phyloP scores from a whole-genome alignment of 2,329 filamentous ascomycete genomes.

The Colletotrichum sp. region DNA sequence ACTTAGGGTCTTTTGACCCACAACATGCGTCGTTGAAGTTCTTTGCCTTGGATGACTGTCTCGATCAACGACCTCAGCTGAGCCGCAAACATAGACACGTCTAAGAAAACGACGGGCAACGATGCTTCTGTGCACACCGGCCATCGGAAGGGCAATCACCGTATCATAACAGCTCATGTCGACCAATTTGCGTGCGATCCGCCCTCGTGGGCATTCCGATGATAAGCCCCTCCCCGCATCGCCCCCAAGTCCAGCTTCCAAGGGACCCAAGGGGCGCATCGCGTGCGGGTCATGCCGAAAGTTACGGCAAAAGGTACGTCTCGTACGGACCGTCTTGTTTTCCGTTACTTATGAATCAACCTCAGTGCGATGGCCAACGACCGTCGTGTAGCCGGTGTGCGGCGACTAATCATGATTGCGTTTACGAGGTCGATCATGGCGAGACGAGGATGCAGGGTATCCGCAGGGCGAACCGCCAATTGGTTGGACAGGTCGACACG shows the following conservation, averaged over 20 bases:
- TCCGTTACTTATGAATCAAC: neutral
- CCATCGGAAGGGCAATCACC: neutral
- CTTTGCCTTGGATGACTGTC: neutral
- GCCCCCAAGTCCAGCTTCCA: neutral
- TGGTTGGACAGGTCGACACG: neutral
- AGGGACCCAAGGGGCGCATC: neutral
- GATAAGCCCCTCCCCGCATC: neutral
- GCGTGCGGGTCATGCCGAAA: constrained; percentile 7
- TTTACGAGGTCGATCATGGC: constrained; percentile 8
- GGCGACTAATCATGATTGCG: neutral
- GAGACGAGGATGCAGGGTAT: constrained; percentile 18
- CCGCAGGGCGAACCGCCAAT: constrained; percentile 1
- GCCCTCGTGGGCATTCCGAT: neutral
- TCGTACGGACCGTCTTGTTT: neutral
- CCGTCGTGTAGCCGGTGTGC: neutral
- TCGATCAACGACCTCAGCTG: neutral
- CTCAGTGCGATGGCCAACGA: constrained; percentile 8
- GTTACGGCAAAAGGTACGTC: constrained; percentile 10
- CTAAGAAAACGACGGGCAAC: neutral
- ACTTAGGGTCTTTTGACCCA: neutral
- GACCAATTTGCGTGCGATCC: neutral
- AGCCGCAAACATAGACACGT: neutral
- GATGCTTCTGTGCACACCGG: neutral
- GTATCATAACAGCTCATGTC: neutral
- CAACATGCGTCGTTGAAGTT: neutral